Conservation (phyloP, 345 rosid genomes). For the Rhodomyrtus tomentosa region DNA sequence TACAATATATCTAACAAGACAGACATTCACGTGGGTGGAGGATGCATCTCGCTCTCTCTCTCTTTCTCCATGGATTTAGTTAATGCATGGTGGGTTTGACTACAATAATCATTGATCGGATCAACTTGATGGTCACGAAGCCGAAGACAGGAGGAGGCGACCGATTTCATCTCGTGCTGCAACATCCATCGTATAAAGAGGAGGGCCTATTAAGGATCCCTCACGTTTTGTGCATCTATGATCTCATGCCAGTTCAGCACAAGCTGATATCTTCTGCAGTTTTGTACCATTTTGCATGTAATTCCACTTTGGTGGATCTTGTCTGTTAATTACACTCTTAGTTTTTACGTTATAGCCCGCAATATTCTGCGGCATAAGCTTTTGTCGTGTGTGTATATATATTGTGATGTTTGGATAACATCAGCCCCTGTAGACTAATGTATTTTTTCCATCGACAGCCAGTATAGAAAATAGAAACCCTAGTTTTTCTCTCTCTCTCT, state of each 20-base stretch:
- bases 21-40: conserved; percentile 18
- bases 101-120: conserved; percentile 2
- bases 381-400: not conserved
- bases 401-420: no score
- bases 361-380: not conserved
- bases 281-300: not conserved
- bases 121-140: not conserved
- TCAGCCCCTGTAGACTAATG: not conserved
- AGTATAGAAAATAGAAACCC: not conserved
- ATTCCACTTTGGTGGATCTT: not conserved
- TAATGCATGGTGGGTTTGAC: conserved; percentile 1
- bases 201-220: not conserved
- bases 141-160: not conserved
- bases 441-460: not conserved
- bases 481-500: no score
- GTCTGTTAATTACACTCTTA: not conserved
- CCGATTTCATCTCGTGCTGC: not conserved
- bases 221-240: not conserved
- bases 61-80: not conserved
- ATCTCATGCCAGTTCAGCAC: not conserved
- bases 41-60: not conserved
- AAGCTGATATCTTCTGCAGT: not conserved
- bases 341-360: not conserved
- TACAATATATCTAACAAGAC: no score
- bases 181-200: not conserved